Conservation (phyloP, 768 basidiomycete species). For the Auriscalpium vulgare region DNA sequence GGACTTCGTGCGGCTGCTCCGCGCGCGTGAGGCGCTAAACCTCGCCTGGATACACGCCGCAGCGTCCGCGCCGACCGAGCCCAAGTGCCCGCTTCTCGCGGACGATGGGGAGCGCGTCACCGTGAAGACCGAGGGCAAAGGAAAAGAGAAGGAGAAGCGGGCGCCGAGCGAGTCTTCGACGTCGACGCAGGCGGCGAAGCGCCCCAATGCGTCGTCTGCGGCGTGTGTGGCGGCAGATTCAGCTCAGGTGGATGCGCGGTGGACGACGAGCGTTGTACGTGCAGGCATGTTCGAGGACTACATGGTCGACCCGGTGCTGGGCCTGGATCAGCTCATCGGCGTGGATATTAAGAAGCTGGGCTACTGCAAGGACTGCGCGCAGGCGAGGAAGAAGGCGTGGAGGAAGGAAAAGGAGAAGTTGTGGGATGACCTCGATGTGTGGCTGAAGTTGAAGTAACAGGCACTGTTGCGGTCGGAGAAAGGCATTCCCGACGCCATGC, state of each 20-base stretch:
- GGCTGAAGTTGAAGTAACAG: conserved; percentile 5
- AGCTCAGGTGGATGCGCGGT: conserved; percentile 7
- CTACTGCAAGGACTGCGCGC: conserved; percentile 29
- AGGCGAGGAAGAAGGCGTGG: conserved; percentile 23
- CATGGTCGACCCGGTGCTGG: conserved; percentile 28
- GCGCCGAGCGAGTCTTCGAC: too few relatives aligned
- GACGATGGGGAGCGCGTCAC: background rate
- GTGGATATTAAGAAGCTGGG: conserved; percentile 23
- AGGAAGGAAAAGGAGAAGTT: conserved; percentile 9
- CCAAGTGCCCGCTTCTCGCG: conserved; percentile 4
- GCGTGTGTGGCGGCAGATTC: conserved; percentile 10
- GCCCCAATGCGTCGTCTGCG: background rate
- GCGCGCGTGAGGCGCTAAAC: conserved; percentile 16
- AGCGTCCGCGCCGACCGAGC: conserved; percentile 14
- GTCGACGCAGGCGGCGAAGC: too few relatives aligned
- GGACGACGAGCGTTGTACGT: conserved; percentile 13
- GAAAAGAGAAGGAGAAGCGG: background rate
- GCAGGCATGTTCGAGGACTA: conserved; percentile 22
- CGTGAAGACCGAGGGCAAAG: background rate
- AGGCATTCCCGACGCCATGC: too few relatives aligned
- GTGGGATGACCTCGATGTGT: conserved; percentile 9
- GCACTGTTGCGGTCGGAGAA: too few relatives aligned
- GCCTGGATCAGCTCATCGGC: conserved; percentile 24
- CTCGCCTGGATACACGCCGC: conserved; percentile 15
- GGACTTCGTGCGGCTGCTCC: conserved; percentile 18